Evolutionary conservation across 2,329 filamentous ascomycete genomes (phyloP).

Genomic region (Paecilomyces variotii): DNA sequence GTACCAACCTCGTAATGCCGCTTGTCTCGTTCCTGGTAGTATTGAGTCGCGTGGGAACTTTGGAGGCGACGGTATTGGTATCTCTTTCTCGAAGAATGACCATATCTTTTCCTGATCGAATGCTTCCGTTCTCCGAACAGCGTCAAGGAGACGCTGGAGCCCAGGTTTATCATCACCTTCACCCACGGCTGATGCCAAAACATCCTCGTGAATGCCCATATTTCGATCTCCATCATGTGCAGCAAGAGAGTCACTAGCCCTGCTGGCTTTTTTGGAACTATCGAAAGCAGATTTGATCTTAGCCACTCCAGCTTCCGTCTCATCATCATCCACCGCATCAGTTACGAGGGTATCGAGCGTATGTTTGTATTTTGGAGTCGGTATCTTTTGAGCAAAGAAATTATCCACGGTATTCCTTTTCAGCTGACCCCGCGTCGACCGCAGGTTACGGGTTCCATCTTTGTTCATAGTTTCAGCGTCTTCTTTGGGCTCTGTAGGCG

Average conservation of each 20-base stretch:
- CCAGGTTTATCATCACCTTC: conserved; percentile 34
- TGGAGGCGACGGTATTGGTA: conserved; percentile 12
- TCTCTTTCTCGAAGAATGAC: conserved; percentile 46
- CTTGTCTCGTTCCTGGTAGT: conserved; percentile 20
- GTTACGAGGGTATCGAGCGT: conserved; percentile 55
- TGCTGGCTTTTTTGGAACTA: conserved; percentile 8
- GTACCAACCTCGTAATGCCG: conserved; percentile 25
- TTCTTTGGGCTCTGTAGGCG: conserved; percentile 7
- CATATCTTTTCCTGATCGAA: conserved; percentile 46
- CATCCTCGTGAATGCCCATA: conserved; percentile 25
- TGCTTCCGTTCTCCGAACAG: conserved; percentile 55
- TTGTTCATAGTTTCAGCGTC: conserved; percentile 3
- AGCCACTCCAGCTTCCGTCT: conserved; percentile 46
- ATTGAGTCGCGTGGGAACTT: conserved; percentile 30
- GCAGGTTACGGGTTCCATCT: conserved; percentile 7
- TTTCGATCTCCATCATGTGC: conserved; percentile 3
- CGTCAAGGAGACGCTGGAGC: conserved; percentile 45
- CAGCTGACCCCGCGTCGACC: conserved; percentile 5
- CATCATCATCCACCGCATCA: conserved; percentile 52
- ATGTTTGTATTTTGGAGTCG: conserved; percentile 50
- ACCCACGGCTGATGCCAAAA: conserved; percentile 37
- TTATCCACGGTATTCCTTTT: conserved; percentile 6
- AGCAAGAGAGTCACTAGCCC: conserved; percentile 3
- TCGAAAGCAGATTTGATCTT: conserved; percentile 27
- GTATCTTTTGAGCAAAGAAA: conserved; percentile 3